Base-by-base conservation (phyloP, 2,329 filamentous ascomycete species). In the Cladophialophora carrionii region DNA sequence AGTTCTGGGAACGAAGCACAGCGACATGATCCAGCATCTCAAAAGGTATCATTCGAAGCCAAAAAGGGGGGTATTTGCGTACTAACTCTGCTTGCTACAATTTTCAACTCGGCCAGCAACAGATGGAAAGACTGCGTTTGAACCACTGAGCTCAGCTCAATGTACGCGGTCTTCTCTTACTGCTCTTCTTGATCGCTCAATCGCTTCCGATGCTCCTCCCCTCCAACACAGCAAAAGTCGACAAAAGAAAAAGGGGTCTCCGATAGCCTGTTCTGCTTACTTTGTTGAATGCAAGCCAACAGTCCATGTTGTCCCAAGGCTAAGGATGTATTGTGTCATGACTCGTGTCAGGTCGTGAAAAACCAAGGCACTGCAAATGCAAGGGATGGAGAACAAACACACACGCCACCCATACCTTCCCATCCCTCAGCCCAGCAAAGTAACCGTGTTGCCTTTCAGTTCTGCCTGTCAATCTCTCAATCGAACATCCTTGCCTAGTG, bases 31-130 rank as follows among this genome's bases (percentile, higher is more conserved):
- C 17, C 4, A 34, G 5, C 5, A 10, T 10, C 52, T 29, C 24
- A 34, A 54, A 17, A 34, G 52, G 29, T 31, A 22, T 54, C 12
- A 54, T 54, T 31, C 34, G 64, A 78, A n/a, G 73, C 24, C n/a
- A 58, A 53, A 57, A 63, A 22, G 59, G 56, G 54, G 61, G 62
- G 62, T 64, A 64, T 64, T 64, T 58, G 22, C 17, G 49, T 43
- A 48, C 54, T 49, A 54, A 64, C 34, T 59, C 26, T 53, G 51
- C 55, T 60, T 48, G 56, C 55, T 59, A 55, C 49, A 59, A 64
- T 60, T 32, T 54, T 54, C 55, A 63, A 31, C 54, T 46, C 29
- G 26, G 22, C 24, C 54, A 20, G 54, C 61, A 53, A 46, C 61
- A 58, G 56, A 55, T 17, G n/a, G n/a, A 55, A 61, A 46, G 51